phyloP scores from a whole-genome alignment of 805 yeast species.

The Saturnispora galanensis region DNA sequence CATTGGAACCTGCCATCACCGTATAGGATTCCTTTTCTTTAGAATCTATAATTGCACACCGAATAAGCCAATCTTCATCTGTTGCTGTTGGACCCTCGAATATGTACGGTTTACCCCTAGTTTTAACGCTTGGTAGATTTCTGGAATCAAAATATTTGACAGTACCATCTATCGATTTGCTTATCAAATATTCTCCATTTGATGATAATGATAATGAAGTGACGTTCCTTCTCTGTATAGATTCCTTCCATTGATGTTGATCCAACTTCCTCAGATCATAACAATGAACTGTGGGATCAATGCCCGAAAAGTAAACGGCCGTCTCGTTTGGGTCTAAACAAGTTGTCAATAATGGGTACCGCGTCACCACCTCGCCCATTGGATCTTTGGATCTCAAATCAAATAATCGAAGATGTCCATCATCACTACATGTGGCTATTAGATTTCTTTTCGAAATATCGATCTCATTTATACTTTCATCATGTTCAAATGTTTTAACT shows the following conservation, averaged over 20 bases:
- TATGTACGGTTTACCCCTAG: conserved; percentile 34
- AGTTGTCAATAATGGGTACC: conserved; percentile 47
- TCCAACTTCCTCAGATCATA: conserved; percentile 44
- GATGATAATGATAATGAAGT: conserved; percentile 43
- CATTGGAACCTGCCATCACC: conserved; percentile 53
- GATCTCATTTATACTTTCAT: conserved; percentile 44
- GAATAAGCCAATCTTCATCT: conserved; percentile 40
- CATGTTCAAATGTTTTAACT: conserved; percentile 36
- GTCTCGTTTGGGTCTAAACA: conserved; percentile 30
- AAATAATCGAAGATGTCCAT: conserved; percentile 53
- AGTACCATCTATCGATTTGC: conserved; percentile 48
- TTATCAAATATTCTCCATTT: conserved; percentile 32
- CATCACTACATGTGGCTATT: conserved; percentile 53
- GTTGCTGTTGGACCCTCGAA: conserved; percentile 52
- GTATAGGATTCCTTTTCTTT: conserved; percentile 22
- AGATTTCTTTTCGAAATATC: conserved; percentile 25
- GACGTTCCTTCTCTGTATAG: conserved; percentile 39
- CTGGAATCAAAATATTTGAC: conserved; percentile 50
- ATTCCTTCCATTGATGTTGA: conserved; percentile 36
- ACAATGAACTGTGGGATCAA: conserved; percentile 53
- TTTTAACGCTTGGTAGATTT: conserved; percentile 22
- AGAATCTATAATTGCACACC: conserved; percentile 35
- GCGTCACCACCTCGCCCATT: conserved; percentile 24
- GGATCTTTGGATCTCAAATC: conserved; percentile 48
- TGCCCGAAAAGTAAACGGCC: conserved; percentile 49